Conservation (phyloP, 140 eudicot species). For the Erigeron philadelphicus region DNA sequence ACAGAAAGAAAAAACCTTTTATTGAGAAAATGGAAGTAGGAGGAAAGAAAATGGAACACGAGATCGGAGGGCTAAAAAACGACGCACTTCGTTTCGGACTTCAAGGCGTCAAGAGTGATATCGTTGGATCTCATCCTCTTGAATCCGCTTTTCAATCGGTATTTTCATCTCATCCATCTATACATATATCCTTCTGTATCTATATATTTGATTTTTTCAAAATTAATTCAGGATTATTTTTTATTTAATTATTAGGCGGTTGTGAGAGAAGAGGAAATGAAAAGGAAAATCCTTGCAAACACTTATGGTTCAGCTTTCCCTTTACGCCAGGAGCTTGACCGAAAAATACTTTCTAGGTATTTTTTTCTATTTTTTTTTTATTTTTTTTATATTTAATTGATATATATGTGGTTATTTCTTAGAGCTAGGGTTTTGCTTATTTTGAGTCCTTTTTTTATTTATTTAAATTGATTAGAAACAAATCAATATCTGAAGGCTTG, state of each 20-base stretch:
- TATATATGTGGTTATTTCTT: not conserved
- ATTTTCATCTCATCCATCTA: no score
- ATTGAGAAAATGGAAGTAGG: constrained; percentile 36
- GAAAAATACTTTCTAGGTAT: constrained; percentile 76
- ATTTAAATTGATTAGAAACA: no score
- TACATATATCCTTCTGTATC: not conserved
- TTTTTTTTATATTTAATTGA: constrained; percentile 4
- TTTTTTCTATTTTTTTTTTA: not conserved
- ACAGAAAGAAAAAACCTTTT: not conserved
- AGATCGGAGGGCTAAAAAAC: constrained; percentile 61
- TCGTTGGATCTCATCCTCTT: constrained; percentile 79
- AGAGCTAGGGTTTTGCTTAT: no score
- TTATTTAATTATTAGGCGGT: constrained; percentile 40
- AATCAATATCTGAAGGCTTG: no score
- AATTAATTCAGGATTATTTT: not conserved
- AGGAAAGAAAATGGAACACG: constrained; percentile 55
- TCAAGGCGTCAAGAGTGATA: constrained; percentile 82
- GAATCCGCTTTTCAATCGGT: constrained; percentile 71
- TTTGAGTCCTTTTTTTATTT: no score
- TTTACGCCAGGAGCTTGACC: constrained; percentile 77
- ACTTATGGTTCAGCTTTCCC: constrained; percentile 90
- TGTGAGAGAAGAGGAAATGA: constrained; percentile 52
- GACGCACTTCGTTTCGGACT: constrained; percentile 96
- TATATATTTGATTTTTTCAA: not conserved
- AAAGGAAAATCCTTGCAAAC: constrained; percentile 55